A percentile compares a stretch with the other conserved stretches of the same genome.
Conservation (phyloP, 2,329 filamentous ascomycete species). For the Penicillium sp. region DNA sequence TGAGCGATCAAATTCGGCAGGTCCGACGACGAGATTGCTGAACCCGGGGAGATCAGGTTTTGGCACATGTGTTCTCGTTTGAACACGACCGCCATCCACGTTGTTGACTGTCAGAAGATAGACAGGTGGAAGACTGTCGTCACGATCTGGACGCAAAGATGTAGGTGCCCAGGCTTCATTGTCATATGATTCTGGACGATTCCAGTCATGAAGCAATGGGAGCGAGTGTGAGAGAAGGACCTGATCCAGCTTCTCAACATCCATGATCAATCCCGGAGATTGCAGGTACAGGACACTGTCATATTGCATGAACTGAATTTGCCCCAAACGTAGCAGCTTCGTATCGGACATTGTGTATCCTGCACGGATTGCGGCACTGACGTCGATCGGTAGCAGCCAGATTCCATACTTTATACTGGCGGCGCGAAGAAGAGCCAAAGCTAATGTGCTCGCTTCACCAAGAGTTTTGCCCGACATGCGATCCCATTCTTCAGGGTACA, state of each 20-base stretch:
- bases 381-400: constrained; percentile 39
- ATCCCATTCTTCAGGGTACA: constrained; percentile 45
- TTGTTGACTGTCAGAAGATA: constrained; percentile 37
- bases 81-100: constrained; percentile 27
- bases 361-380: constrained; percentile 27
- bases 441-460: constrained; percentile 25
- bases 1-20: constrained; percentile 16
- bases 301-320: constrained; percentile 39
- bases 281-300: constrained; percentile 41
- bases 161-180: constrained; percentile 36
- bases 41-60: constrained; percentile 30
- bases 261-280: constrained; percentile 36
- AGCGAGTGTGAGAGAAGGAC: constrained; percentile 33
- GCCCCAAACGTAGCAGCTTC: constrained; percentile 32
- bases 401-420: constrained; percentile 37
- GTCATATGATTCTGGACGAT: constrained; percentile 30
- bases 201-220: constrained; percentile 29
- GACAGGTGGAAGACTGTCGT: constrained; percentile 27
- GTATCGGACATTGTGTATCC: constrained; percentile 32
- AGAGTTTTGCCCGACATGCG: constrained; percentile 19
- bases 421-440: constrained; percentile 34
- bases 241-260: constrained; percentile 34
- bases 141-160: constrained; percentile 29
- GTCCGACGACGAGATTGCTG: constrained; percentile 26
- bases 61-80: constrained; percentile 35